Evolutionary conservation across 805 yeast species (phyloP), one percentile per base, ranked within the genome.

Genomic region (Tetrapisispora arboricola): DNA sequence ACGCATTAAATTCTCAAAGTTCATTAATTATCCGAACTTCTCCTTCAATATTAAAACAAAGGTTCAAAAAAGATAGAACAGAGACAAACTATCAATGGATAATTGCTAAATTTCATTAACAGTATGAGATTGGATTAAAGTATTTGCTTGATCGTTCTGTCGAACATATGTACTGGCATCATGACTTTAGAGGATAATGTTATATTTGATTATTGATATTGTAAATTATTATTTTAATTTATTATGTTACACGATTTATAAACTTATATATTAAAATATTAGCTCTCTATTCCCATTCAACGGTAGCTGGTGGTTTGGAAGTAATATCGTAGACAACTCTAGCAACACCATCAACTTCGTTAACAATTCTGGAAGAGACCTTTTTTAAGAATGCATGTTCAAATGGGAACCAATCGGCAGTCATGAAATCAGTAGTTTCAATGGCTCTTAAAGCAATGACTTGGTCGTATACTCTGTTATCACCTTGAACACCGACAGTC

Each of bases 401-500:
- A 61, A 92, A 92, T 50, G 82, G 84, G 65, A 68, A 92, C 99
- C 99, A 92, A 68, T 92, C 98, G 48, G 98, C 98, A 57, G 99
- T 92, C 99, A 92, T 92, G 76, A 92, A 92, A 70, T 92, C 99
- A 47, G 79, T 76, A 41, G 98, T 92, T 71, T 88, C 96, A 56
- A 92, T 86, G 53, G 98, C 98, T 70, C 99, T 83, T 62, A 92
- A 76, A 37, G 98, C 98, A 71, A 92, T 92, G 48, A 92, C 99
- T 71, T 92, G 99, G 66, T 92, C 98, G 63, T 92, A 92, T 45
- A 96, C 86, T 72, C 99, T 83, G 73, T 92, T 95, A 68, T 92
- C 99, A 61, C 99, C 99, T 96, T 86, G 85, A 50, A 92, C 99
- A 71, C 99, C 99, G 43, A 92, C 99, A 40, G 96, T 84, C 70